phyloP scores from a whole-genome alignment of 108 stramenopile genomes.

The Cyclostephanos tholiformis region DNA sequence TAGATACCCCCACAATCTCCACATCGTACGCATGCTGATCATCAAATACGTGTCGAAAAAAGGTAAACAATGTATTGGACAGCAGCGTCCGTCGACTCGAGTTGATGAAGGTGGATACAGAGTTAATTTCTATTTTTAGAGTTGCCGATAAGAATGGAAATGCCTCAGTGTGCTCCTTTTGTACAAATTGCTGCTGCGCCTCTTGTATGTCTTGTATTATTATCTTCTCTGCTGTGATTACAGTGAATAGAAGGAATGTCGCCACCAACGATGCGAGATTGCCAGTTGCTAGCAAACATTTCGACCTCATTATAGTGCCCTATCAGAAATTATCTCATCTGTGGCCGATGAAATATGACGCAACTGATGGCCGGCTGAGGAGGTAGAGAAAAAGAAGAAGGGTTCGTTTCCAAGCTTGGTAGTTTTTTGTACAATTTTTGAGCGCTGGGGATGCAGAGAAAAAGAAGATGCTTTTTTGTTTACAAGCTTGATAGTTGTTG shows the following conservation, averaged over 20 bases:
- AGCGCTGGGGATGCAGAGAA: no score
- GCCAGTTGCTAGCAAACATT: not conserved
- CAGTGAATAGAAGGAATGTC: not conserved
- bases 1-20: conserved; percentile 21
- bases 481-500: no score
- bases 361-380: no score
- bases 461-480: no score
- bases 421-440: no score
- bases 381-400: no score
- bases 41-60: conserved; percentile 37
- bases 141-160: conserved; percentile 46
- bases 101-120: conserved; percentile 27
- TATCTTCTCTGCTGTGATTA: conserved; percentile 14
- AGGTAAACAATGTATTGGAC: conserved; percentile 18
- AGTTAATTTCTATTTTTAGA: conserved; percentile 12
- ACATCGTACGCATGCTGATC: conserved; percentile 42
- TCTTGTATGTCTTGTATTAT: conserved; percentile 14
- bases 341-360: no score
- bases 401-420: no score
- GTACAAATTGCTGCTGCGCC: conserved; percentile 13
- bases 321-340: no score
- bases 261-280: not conserved
- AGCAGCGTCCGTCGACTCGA: conserved; percentile 3
- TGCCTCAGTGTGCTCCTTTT: not conserved
- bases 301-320: not conserved